These are phyloP conservation scores for Tolypocladium ovalisporum DNA, from an alignment of 2,329 filamentous ascomycete species.

Conservation along the genomic window DNA sequence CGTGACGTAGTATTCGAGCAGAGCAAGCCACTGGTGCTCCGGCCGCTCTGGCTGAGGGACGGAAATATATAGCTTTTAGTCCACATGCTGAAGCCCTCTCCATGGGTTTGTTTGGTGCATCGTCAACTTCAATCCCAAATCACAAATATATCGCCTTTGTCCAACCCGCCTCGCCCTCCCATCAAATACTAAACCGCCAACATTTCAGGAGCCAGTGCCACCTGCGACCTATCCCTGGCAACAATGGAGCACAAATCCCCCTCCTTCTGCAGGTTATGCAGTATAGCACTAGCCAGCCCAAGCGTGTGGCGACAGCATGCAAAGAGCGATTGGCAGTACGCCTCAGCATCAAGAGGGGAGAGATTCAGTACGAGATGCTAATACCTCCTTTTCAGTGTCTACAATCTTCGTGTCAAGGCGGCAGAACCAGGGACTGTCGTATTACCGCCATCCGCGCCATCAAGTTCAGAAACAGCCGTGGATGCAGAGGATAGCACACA, in stretches of 20 bases:
- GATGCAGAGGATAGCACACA: background rate
- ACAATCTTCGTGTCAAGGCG: slow-evolving; percentile 12
- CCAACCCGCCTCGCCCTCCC: background rate
- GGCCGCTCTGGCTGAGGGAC: background rate
- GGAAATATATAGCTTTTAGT: background rate
- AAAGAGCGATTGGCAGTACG: background rate
- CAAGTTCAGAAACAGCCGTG: background rate
- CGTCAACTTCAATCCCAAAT: background rate
- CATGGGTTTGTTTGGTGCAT: background rate
- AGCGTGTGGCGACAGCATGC: background rate
- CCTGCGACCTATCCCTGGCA: background rate
- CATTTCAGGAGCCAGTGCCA: background rate
- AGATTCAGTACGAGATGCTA: background rate
- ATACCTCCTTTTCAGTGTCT: slow-evolving; percentile 7
- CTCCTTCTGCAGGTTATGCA: background rate
- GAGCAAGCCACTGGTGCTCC: background rate
- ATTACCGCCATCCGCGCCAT: slow-evolving; percentile 3
- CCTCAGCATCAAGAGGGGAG: background rate
- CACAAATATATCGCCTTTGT: background rate
- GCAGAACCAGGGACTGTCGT: slow-evolving; percentile 9
- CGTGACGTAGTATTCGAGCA: background rate
- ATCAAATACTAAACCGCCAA: background rate
- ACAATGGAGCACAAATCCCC: background rate
- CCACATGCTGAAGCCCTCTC: background rate
- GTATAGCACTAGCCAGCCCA: background rate